phyloP scores from a whole-genome alignment of 2,329 filamentous ascomycete species.

The Aspergillus sp. region DNA sequence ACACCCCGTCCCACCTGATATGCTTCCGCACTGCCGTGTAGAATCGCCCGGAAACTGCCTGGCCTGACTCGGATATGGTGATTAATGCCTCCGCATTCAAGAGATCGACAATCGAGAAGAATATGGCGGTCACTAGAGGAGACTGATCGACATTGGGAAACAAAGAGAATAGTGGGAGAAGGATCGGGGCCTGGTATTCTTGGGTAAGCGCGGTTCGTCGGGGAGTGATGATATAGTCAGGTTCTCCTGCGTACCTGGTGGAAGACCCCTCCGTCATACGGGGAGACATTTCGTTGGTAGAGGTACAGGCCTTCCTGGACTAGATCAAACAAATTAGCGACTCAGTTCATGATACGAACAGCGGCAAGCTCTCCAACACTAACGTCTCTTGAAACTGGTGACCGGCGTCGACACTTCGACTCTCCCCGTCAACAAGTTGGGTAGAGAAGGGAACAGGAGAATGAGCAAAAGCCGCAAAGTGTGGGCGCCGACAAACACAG shows the following conservation, averaged over 20 bases:
- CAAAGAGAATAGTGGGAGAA: constrained; percentile 87
- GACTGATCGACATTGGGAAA: constrained; percentile 68
- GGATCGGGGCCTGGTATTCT: constrained; percentile 68
- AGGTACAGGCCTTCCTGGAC: constrained; percentile 96
- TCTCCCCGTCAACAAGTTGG: constrained; percentile 80
- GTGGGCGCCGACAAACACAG: constrained; percentile 73
- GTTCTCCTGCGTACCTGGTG: constrained; percentile 55
- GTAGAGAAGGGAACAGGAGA: constrained; percentile 75
- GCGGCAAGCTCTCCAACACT: constrained; percentile 35
- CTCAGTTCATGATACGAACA: background rate
- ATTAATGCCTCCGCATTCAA: constrained; percentile 77
- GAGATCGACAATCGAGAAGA: constrained; percentile 81
- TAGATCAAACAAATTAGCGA: constrained; percentile 35
- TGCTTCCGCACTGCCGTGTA: constrained; percentile 77
- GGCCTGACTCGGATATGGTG: constrained; percentile 76
- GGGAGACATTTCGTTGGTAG: constrained; percentile 93
- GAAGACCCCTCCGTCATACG: constrained; percentile 89
- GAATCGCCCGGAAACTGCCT: constrained; percentile 69
- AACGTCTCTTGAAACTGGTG: constrained; percentile 96
- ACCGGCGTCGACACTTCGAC: constrained; percentile 97
- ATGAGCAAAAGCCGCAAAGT: constrained; percentile 78
- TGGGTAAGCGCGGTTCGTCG: too few species aligned
- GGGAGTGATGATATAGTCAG: background rate
- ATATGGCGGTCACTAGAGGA: constrained; percentile 71
- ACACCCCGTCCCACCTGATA: constrained; percentile 70